Percentiles rank a stretch among this genome's conserved stretches.
These are phyloP conservation scores for Claviceps monticola DNA, from an alignment of 2,329 filamentous ascomycete genomes.

Conservation along the genomic window DNA sequence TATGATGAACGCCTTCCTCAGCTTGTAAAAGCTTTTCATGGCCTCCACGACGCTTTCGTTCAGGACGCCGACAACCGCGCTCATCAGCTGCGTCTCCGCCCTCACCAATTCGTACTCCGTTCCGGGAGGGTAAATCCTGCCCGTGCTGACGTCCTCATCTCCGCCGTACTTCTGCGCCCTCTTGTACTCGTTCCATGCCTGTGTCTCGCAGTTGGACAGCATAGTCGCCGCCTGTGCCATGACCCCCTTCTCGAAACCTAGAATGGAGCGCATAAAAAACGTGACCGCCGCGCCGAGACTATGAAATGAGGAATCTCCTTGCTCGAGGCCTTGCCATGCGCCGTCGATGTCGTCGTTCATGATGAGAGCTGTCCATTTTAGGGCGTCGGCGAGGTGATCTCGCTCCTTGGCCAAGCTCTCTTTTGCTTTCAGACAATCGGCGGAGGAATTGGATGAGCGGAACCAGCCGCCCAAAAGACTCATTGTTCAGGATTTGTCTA, in stretches of 20 bases:
- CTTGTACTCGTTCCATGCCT: slow-evolving; percentile 62
- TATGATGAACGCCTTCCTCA: slow-evolving; percentile 76
- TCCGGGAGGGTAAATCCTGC: slow-evolving; percentile 60
- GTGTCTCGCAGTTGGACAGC: slow-evolving; percentile 61
- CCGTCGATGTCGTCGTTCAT: slow-evolving; percentile 84
- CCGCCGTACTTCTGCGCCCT: slow-evolving; percentile 44
- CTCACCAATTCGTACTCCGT: slow-evolving; percentile 77
- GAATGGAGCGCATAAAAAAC: slow-evolving; percentile 69
- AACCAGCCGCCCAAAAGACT: slow-evolving; percentile 38
- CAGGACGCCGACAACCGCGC: slow-evolving; percentile 73
- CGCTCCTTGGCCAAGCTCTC: slow-evolving; percentile 29
- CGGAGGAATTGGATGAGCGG: slow-evolving; percentile 25
- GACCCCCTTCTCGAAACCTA: slow-evolving; percentile 84
- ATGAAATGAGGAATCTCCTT: slow-evolving; percentile 76
- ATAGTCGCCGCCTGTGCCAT: slow-evolving; percentile 69
- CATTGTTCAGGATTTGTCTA: slow-evolving; percentile 18
- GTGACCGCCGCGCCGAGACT: slow-evolving; percentile 69
- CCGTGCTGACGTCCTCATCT: slow-evolving; percentile 28
- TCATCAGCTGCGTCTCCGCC: slow-evolving; percentile 79
- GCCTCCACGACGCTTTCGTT: slow-evolving; percentile 89
- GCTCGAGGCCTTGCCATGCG: slow-evolving; percentile 59
- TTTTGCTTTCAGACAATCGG: slow-evolving; percentile 13
- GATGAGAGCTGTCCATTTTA: slow-evolving; percentile 54
- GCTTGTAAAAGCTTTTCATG: slow-evolving; percentile 81
- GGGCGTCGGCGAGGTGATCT: slow-evolving; percentile 43